Conservation (phyloP, 2,329 filamentous ascomycete species). For the Neurospora sp. region DNA sequence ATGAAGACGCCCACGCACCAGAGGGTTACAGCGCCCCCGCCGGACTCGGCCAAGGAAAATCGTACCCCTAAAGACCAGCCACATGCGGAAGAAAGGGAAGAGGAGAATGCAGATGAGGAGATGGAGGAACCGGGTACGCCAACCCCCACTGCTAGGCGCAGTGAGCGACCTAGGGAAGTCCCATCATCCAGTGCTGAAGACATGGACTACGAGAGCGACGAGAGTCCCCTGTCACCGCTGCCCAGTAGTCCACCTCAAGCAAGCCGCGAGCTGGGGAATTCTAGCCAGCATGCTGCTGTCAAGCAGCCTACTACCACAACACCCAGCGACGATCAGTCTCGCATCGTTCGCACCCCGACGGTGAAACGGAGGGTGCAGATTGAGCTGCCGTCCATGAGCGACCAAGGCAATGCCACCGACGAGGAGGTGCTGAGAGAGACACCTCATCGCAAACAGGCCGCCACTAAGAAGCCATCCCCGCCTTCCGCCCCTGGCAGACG, state of each 20-base stretch:
- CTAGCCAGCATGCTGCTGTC: neutral
- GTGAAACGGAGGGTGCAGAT: neutral
- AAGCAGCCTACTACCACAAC: neutral
- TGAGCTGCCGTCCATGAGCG: slow-evolving; percentile 3
- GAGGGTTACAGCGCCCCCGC: neutral
- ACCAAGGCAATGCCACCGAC: slow-evolving; percentile 7
- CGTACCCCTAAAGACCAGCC: neutral
- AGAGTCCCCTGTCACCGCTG: neutral
- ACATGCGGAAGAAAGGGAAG: slow-evolving; percentile 1
- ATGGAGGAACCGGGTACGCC: slow-evolving; percentile 7
- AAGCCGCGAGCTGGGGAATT: neutral
- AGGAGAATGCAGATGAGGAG: slow-evolving; percentile 1
- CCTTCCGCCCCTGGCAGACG: neutral
- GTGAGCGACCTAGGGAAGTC: neutral
- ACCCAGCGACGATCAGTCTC: neutral
- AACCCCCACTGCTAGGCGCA: slow-evolving; percentile 4
- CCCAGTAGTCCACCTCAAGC: neutral
- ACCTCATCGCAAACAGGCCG: slow-evolving; percentile 1
- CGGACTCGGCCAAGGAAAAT: slow-evolving; percentile 13
- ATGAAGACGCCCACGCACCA: neutral
- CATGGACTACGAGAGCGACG: neutral
- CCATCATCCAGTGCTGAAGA: neutral
- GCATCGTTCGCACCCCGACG: neutral
- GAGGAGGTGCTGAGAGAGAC: slow-evolving; percentile 16
- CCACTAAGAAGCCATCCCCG: neutral